A percentile compares a stretch with the other conserved stretches of the same genome.
phyloP scores from a whole-genome alignment of 768 basidiomycete genomes.

The Tricholoma flavovirens region DNA sequence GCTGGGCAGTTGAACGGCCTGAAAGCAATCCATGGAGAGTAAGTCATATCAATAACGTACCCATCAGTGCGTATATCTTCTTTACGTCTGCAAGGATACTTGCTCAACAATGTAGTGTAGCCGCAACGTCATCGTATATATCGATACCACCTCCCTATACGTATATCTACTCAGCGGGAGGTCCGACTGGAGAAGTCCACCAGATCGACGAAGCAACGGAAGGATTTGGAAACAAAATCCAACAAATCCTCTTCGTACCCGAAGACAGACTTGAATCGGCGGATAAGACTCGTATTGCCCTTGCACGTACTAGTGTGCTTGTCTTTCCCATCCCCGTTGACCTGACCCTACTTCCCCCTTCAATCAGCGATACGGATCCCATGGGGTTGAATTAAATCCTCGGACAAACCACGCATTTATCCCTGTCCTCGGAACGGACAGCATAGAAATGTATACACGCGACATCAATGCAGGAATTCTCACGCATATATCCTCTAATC shows the following conservation, averaged over 20 bases:
- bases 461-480: constrained; percentile 28
- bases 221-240: constrained; percentile 37
- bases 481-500: constrained; percentile 29
- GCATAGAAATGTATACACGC: constrained; percentile 42
- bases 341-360: background rate
- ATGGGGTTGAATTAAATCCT: constrained; percentile 43
- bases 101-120: constrained; percentile 21
- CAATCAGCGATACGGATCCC: constrained; percentile 43
- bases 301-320: constrained; percentile 25
- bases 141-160: constrained; percentile 42
- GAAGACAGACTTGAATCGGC: constrained; percentile 35
- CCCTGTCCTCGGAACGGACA: constrained; percentile 43
- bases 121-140: constrained; percentile 52
- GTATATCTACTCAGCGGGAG: constrained; percentile 45
- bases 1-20: constrained; percentile 34
- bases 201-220: constrained; percentile 28
- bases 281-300: constrained; percentile 45
- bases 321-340: background rate
- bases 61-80: constrained; percentile 34
- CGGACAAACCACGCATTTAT: constrained; percentile 35
- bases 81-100: background rate
- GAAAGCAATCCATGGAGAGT: constrained; percentile 24
- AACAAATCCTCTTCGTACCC: constrained; percentile 43
- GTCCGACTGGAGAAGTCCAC: constrained; percentile 47
- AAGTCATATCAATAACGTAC: constrained; percentile 35